Evolutionary conservation across 805 yeast species (phyloP), one percentile per base, ranked within the genome.

Genomic region (Candida boidinii): DNA sequence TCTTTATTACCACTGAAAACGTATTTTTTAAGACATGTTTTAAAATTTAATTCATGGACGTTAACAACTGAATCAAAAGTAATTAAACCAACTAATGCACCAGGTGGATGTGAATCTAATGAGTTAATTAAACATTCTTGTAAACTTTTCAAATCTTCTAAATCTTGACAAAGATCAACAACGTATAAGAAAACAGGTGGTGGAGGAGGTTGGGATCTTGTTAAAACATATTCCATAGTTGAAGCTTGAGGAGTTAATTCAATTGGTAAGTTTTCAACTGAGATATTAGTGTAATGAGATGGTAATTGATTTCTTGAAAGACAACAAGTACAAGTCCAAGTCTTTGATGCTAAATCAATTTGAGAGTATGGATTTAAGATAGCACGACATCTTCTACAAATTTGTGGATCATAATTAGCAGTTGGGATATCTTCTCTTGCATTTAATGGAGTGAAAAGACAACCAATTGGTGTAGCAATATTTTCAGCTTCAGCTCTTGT

Each of bases 391-490:
- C 76, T 75, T 34, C 87, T 70, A 62, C 96, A 88, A 27, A 74
- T 60, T 32, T 78, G 76, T 10, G 96, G 96, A 55, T 88, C 95
- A 58, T 87, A 86, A 47, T 73, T 73, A 36, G 90, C 86, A 33
- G 83, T 61, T 13, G 85, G 79, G 41, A 86, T 64, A 42, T 79
- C 87, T 38, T 79, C 81, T 44, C 83, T 73, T 37, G 74, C 75
- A 49, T 85, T 76, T 46, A 92, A 70, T 7, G 99, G 99, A n/a
- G 96, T 88, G 66, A 87, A 92, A 41, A 92, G 63, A 35, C 95
- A 80, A 26, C 96, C 95, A 23, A 92, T 79, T 10, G 99, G 98
- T 21, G 92, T 88, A 14, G 90, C 94, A 50, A 87, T 81, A 45
- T 92, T 81, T 48, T 79, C 79, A 14, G 95, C 92, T 57, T 92